Conservation (phyloP, 306 rosid species). For the Vicia faba region DNA sequence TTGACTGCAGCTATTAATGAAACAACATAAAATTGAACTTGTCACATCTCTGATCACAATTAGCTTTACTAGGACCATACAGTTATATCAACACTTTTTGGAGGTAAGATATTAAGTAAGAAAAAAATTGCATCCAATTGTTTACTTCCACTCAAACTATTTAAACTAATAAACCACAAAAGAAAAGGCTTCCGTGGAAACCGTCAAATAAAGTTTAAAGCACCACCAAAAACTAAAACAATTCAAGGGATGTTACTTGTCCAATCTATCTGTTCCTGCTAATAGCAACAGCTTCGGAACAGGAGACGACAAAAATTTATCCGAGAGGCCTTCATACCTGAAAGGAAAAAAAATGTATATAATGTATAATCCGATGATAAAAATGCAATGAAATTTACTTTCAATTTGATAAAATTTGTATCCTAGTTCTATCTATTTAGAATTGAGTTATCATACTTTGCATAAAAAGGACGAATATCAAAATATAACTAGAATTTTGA, state of each 20-base stretch:
- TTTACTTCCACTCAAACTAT: conserved; percentile 20
- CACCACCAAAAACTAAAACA: conserved; percentile 22
- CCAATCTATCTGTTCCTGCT: conserved; percentile 97
- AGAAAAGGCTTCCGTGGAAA: conserved; percentile 9
- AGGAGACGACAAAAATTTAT: conserved; percentile 72
- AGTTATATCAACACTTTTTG: conserved; percentile 14
- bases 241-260: conserved; percentile 58
- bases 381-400: conserved; percentile 10
- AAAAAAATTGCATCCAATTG: conserved; percentile 14
- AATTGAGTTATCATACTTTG: conserved; percentile 25
- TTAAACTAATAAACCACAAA: conserved; percentile 6
- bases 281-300: conserved; percentile 88
- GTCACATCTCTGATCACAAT: conserved; percentile 21
- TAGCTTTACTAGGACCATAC: background rate
- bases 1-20: background rate
- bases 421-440: conserved; percentile 22
- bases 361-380: conserved; percentile 20
- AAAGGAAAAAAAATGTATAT: conserved; percentile 24
- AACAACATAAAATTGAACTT: background rate
- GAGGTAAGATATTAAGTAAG: conserved; percentile 3
- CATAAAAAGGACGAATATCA: conserved; percentile 27
- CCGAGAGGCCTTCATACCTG: conserved; percentile 99
- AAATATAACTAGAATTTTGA: conserved; percentile 1
- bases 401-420: conserved; percentile 22
- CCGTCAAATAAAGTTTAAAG: conserved; percentile 14